phyloP scores from a whole-genome alignment of 1,284 basidiomycete species.

The Puccinia triticina region DNA sequence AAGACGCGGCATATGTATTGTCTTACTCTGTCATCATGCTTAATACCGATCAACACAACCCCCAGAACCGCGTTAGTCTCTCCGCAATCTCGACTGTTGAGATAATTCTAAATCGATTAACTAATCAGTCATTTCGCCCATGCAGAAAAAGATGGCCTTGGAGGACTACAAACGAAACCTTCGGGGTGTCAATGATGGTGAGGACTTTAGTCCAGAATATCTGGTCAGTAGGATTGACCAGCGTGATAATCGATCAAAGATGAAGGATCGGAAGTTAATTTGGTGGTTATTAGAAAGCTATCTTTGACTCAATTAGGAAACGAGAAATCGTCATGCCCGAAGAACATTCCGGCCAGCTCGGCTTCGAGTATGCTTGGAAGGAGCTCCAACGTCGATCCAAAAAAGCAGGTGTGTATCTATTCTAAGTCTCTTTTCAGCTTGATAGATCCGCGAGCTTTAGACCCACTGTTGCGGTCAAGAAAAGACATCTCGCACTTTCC shows the following conservation, averaged over 20 bases:
- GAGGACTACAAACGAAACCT: conserved; percentile 93
- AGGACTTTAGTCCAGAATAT: conserved; percentile 82
- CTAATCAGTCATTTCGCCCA: not conserved
- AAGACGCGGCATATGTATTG: conserved; percentile 92
- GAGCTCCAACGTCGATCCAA: conserved; percentile 82
- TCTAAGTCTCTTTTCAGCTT: not conserved
- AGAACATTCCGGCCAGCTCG: conserved; percentile 93
- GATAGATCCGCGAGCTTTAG: not conserved
- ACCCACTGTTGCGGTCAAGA: not conserved
- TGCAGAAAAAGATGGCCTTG: conserved; percentile 91
- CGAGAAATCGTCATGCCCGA: conserved; percentile 97
- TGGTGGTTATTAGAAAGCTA: conserved; percentile 67
- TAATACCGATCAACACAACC: conserved; percentile 96
- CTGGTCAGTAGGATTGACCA: conserved; percentile 66
- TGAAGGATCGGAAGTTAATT: conserved; percentile 7
- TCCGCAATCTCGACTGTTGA: not conserved
- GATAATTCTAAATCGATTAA: not conserved
- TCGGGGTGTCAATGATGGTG: conserved; percentile 85
- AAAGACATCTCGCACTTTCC: not conserved
- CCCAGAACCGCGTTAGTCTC: conserved; percentile 72
- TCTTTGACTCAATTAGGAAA: conserved; percentile 92
- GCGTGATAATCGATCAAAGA: not conserved
- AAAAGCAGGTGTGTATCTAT: conserved; percentile 68
- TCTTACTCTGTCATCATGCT: conserved; percentile 97
- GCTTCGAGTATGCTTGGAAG: conserved; percentile 99